Evolutionary conservation across 495 filamentous ascomycete genomes (phyloP), one percentile per base, ranked within the genome.

Genomic region (Penicillium samsonianum): DNA sequence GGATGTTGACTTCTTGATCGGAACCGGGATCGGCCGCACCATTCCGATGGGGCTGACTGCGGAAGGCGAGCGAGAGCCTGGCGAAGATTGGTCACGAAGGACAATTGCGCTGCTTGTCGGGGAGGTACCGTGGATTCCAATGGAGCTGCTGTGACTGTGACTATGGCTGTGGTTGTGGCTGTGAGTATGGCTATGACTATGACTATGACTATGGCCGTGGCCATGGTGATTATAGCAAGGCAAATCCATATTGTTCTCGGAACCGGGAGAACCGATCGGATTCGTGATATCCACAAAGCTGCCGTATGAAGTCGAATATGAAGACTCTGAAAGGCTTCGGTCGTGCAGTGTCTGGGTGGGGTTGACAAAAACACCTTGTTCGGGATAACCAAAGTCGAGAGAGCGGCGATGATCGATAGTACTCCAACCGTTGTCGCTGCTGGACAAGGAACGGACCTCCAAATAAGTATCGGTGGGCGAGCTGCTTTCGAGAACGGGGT

Each of bases 381-480:
- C 76, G 14, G 80, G 75, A 67, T 73, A 82, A 7, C 77, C 73
- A 55, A 81, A 74, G 62, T 79, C 69, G 70, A 84, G 60, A 67
- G 86, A 67, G 70, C 80, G 67, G 65, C 78, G 78, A 55, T 82
- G 78, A 58, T 93, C 89, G 17, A 94, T 83, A 22, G 82, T 80
- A 44, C 80, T 82, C 92, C 91, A 96, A 38, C 90, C 90, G 67
- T 90, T 88, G 60, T 95, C 91, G 69, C 89, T 92, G 59, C 84
- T 83, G 11, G 90, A 90, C 59, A 94, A 75, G 14, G 92, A 96
- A 25, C 90, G 76, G 38, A 93, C 88, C 72, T 96, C 91, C 8
- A 95, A 73, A 69, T 87, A 90, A 37, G 87, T 91, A 57, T 89
- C 87, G 0, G 88, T 90, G 8, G 92, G 91, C 47, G 91, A 95